A percentile compares a stretch with the other conserved stretches of the same genome.
phyloP scores from a whole-genome alignment of 129 eudicot genomes.

The Scalesia atractyloides region DNA sequence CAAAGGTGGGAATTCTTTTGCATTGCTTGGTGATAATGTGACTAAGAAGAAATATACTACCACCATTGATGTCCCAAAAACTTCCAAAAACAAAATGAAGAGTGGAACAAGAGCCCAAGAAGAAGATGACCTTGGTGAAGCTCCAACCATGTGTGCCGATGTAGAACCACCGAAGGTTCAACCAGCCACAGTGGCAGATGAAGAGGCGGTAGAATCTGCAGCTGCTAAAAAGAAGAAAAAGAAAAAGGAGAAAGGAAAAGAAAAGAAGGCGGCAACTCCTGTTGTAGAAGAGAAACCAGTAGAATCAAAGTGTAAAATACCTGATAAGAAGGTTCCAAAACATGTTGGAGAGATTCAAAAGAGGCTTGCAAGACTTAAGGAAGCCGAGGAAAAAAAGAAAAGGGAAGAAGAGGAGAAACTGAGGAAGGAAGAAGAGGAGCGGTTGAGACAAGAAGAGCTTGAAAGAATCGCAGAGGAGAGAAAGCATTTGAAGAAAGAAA shows the following conservation, averaged over 20 bases:
- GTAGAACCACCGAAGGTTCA: no score
- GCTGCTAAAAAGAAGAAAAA: no score
- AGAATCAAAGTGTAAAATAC: conserved; percentile 50
- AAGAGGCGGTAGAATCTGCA: no score
- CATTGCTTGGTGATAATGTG: no score
- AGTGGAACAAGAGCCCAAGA: conserved; percentile 41
- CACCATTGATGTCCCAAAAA: conserved; percentile 32
- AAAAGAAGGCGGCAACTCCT: conserved; percentile 54
- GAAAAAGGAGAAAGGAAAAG: conserved; percentile 76
- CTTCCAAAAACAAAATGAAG: conserved; percentile 76
- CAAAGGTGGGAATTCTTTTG: no score
- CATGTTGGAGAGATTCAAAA: conserved; percentile 82
- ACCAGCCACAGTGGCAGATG: no score
- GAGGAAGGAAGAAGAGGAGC: conserved; percentile 85
- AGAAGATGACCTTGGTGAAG: no score
- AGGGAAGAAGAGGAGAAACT: conserved; percentile 82
- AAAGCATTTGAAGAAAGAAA: conserved; percentile 69
- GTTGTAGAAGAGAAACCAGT: conserved; percentile 55
- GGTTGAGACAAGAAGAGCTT: conserved; percentile 55
- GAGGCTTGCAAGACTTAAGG: conserved; percentile 59
- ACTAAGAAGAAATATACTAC: no score
- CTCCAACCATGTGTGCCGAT: no score
- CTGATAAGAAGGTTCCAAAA: conserved; percentile 75
- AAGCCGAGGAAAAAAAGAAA: conserved; percentile 68
- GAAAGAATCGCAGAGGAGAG: conserved; percentile 69